Base-by-base conservation (phyloP, 768 basidiomycete genomes). In the Psilocybe cubensis region DNA sequence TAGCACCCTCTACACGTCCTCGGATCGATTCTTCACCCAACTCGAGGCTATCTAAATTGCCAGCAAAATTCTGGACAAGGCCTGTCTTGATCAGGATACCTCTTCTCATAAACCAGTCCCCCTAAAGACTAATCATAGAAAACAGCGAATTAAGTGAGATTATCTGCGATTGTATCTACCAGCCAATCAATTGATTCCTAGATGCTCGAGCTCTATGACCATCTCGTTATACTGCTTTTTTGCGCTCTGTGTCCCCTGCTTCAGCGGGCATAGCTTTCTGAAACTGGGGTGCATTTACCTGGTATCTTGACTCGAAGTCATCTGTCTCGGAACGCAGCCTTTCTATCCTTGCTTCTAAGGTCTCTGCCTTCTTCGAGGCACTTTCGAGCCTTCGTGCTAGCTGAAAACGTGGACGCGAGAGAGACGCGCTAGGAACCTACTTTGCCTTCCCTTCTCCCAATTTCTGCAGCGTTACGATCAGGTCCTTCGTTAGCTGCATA, bases 371-470 rank as follows among this genome's bases (percentile, higher is more conserved):
- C 38, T 63, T 61, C 5, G 54, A 62, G 3, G 46, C 29, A 6
- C 48, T 11, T 4, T 23, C 48, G 27, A 67, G 56, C 33, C 68
- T 69, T 47, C 31, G n/a, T 33, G 18, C 9, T 29, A 18, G 21
- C 25, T 33, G 49, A 47, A 29, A 53, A 53, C 56, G 28, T 38
- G 14, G 9, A 23, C 31, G 18, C 43, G 10, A 27, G n/a, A 14
- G 38, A n/a, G 24, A 44, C n/a, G 35, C 35, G 2, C 8, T 11
- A n/a, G n/a, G 20, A 28, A 65, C 72, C 6, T 64, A 68, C 72
- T 67, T 71, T 56, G 63, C 65, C 59, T 66, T 61, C 21, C 62
- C 59, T 40, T 67, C 66, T 24, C 67, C 69, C 2, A 68, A 47
- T 40, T 71, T 72, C 40, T 62, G 58, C 47, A 65, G 41, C 8